These are phyloP conservation scores for Hypoxylon sp. DNA, from an alignment of 2,329 filamentous ascomycete genomes.

Conservation along the genomic window DNA sequence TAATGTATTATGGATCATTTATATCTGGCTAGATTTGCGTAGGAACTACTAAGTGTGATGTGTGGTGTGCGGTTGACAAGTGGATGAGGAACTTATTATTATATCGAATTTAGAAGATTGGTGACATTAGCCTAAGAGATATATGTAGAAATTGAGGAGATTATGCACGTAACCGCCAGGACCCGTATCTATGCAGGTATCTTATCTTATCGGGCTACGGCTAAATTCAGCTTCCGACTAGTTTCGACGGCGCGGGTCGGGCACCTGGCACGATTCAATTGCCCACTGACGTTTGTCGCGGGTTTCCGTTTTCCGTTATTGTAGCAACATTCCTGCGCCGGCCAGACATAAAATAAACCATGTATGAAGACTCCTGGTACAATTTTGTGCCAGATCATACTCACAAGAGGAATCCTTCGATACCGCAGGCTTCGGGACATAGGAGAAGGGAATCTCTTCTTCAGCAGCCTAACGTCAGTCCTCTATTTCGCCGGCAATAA, in stretches of 20 bases:
- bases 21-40: too few species aligned
- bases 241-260: not conserved
- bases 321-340: slow-evolving; percentile 2
- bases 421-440: slow-evolving; percentile 66
- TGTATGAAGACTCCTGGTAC: slow-evolving; percentile 91
- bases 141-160: not conserved
- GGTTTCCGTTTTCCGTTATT: not conserved
- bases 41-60: too few species aligned
- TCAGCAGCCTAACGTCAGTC: slow-evolving; percentile 73
- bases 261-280: slow-evolving; percentile 13
- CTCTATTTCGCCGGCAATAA: slow-evolving; percentile 40
- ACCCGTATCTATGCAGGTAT: not conserved
- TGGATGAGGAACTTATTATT: not conserved
- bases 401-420: slow-evolving; percentile 64
- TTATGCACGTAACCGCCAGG: not conserved
- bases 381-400: slow-evolving; percentile 77
- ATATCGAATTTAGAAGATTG: not conserved
- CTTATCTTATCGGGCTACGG: slow-evolving; percentile 24
- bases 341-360: slow-evolving; percentile 58
- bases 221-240: slow-evolving; percentile 26
- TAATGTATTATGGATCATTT: too few species aligned
- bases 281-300: slow-evolving; percentile 24
- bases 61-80: too few species aligned
- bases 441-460: slow-evolving; percentile 79
- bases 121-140: not conserved